These are phyloP conservation scores for Athelia sp. DNA, from an alignment of 1,284 basidiomycete genomes.

Conservation along the genomic window DNA sequence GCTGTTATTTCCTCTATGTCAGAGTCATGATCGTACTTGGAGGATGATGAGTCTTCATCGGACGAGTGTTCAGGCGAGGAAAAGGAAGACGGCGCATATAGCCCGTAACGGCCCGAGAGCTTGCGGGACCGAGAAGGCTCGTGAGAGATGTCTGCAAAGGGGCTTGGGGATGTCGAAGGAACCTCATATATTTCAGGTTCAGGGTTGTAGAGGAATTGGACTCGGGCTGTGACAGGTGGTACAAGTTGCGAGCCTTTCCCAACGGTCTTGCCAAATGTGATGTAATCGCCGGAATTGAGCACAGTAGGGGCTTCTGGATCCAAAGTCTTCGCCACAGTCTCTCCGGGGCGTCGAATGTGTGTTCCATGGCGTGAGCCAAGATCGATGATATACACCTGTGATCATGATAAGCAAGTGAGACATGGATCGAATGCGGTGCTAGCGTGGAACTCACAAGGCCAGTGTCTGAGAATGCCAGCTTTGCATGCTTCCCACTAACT, in stretches of 20 bases:
- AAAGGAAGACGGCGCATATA: conserved; percentile 36
- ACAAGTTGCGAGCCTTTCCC: conserved; percentile 53
- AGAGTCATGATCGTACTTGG: conserved; percentile 41
- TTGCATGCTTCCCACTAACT: conserved; percentile 62
- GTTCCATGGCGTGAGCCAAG: conserved; percentile 61
- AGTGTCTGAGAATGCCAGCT: conserved; percentile 55
- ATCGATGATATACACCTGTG: conserved; percentile 56
- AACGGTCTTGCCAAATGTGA: conserved; percentile 72
- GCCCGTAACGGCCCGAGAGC: conserved; percentile 46
- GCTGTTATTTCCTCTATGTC: conserved; percentile 48
- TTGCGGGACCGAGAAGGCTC: conserved; percentile 13
- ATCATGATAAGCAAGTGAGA: conserved; percentile 9
- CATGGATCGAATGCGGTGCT: conserved; percentile 3
- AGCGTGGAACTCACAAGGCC: conserved; percentile 41
- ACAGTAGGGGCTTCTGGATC: conserved; percentile 40
- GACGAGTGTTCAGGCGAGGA: conserved; percentile 26
- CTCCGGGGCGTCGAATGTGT: conserved; percentile 44
- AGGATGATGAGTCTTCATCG: conserved; percentile 26
- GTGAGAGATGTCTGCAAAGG: conserved; percentile 1
- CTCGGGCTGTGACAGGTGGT: conserved; percentile 50
- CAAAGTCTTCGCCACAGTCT: conserved; percentile 36
- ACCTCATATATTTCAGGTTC: conserved; percentile 7
- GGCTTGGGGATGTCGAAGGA: conserved; percentile 25
- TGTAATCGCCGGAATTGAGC: conserved; percentile 56
- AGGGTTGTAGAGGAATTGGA: conserved; percentile 45